Conservation (phyloP, 306 rosid genomes). For the Castanopsis chinensis region DNA sequence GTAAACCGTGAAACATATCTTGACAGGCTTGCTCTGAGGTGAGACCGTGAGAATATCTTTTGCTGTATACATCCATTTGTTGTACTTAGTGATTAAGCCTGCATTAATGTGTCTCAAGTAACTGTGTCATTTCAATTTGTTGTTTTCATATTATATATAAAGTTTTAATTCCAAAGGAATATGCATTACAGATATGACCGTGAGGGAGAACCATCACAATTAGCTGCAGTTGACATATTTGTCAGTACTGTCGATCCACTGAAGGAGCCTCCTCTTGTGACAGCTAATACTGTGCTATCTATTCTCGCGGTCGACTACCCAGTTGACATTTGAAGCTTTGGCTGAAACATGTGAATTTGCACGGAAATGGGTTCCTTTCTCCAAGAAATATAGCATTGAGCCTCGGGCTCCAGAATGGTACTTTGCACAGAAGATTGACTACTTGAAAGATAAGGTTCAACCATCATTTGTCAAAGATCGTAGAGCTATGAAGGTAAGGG, state of each 20-base stretch:
- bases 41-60: slow-evolving; percentile 1
- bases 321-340: slow-evolving; percentile 90
- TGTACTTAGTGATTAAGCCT: background rate
- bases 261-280: slow-evolving; percentile 97
- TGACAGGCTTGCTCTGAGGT: slow-evolving; percentile 90
- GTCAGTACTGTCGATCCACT: slow-evolving; percentile 97
- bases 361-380: slow-evolving; percentile 92
- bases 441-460: slow-evolving; percentile 90
- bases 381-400: slow-evolving; percentile 78
- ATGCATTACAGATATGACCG: slow-evolving; percentile 74
- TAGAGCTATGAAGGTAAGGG: slow-evolving; percentile 86
- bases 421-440: slow-evolving; percentile 94
- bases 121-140: slow-evolving; percentile 2
- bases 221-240: slow-evolving; percentile 92
- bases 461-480: slow-evolving; percentile 96
- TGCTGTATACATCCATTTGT: background rate
- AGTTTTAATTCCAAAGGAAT: slow-evolving; percentile 21
- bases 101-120: slow-evolving; percentile 6
- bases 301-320: slow-evolving; percentile 97
- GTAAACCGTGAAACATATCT: slow-evolving; percentile 98
- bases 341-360: slow-evolving; percentile 92
- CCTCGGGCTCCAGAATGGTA: slow-evolving; percentile 99
- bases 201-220: slow-evolving; percentile 91
- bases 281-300: slow-evolving; percentile 92
- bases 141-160: slow-evolving; percentile 2